Evolutionary conservation across 352 stramenopile species (phyloP), one percentile per base, ranked within the genome.

Genomic region (Saprolegnia diclina): DNA sequence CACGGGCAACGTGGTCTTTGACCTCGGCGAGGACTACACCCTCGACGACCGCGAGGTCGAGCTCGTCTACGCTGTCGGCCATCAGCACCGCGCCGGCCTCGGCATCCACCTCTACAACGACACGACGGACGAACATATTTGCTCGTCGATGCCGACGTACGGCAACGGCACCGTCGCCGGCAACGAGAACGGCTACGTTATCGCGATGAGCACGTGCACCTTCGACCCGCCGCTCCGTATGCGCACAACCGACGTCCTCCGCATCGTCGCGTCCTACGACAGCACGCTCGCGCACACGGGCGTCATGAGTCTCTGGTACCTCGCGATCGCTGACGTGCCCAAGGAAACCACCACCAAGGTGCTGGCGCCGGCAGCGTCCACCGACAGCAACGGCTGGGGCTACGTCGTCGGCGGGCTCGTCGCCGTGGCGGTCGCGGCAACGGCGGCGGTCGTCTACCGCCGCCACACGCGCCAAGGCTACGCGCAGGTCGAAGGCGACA

Each of bases 271-370:
- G 21, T 76, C 90, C 18, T 92, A 90, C 76, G 91, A 92, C 80
- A 91, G 88, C 76, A 91, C 84, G 40, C 22, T 85, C 44, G 72
- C 81, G 44, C 84, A 91, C 72, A 90, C 84, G 32, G 84, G 84
- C 46, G 84, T 82, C 6, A 92, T 92, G 84, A 88, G 80, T 57
- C 67, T 92, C 14, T 82, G 89, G 78, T 92, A 91, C 76, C 59
- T 92, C 54, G 84, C 81, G 35, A 73, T 91, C 14, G 81, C 79
- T 56, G 82, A 92, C 65, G 64, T 35, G 29, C 29, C 29, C 29
- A 35, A 56, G 18, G 56, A 67, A 9, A 44, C 50, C 55, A 26
- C 65, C 18, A 71, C 54, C 35, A 59, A 72, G 10, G 40, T 68
- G 37, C 72, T 59, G 24, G 48, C 61, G n/a, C 40, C 53, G 18